phyloP scores from a whole-genome alignment of 441 rosid genomes.

The Viola pubescens region DNA sequence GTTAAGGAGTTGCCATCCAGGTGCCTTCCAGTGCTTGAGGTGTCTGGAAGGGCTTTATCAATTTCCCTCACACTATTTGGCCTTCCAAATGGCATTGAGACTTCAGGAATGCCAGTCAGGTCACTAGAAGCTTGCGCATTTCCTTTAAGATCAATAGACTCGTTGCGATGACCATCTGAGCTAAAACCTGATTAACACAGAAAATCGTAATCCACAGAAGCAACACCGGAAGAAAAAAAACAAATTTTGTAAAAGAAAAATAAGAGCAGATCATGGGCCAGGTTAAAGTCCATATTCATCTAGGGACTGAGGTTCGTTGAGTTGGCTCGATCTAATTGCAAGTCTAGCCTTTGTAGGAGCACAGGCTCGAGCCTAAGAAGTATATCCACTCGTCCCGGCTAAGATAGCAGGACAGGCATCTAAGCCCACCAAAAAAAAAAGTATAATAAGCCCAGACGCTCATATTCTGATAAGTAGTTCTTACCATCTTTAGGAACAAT shows the following conservation, averaged over 20 bases:
- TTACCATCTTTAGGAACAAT: conserved; percentile 69
- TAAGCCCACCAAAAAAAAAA: conserved; percentile 7
- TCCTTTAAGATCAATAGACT: conserved; percentile 47
- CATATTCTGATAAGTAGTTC: conserved; percentile 7
- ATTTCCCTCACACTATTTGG: conserved; percentile 37
- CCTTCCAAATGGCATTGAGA: conserved; percentile 41
- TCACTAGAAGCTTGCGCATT: conserved; percentile 44
- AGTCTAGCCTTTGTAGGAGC: neutral
- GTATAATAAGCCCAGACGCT: neutral
- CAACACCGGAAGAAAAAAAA: conserved; percentile 13
- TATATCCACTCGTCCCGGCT: neutral
- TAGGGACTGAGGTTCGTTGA: neutral
- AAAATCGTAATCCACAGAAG: conserved; percentile 5
- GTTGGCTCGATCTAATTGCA: neutral
- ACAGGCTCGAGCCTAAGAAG: neutral
- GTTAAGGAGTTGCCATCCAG: conserved; percentile 37
- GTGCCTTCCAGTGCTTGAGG: conserved; percentile 43
- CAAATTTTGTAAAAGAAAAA: neutral
- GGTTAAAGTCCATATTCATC: neutral
- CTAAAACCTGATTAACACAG: conserved; percentile 33
- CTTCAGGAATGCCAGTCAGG: conserved; percentile 40
- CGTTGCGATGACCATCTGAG: conserved; percentile 52
- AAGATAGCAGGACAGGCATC: neutral
- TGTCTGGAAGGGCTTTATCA: conserved; percentile 30
- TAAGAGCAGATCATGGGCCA: neutral